A percentile compares a stretch with the other conserved stretches of the same genome.
Conservation (phyloP, 768 basidiomycete species). For the Tulasnella sp. region DNA sequence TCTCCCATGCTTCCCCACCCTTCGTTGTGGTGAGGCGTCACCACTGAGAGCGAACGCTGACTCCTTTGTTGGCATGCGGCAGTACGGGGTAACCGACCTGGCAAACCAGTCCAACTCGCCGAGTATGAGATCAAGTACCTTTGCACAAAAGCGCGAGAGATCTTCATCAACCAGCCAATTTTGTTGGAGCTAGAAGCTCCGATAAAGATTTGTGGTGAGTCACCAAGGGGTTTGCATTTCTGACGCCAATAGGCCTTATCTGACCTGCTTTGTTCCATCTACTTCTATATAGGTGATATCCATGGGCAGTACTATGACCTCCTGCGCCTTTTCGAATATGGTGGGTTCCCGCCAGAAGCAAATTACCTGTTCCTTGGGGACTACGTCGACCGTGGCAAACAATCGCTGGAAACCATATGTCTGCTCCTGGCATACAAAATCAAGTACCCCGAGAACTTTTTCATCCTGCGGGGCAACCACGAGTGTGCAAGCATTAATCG, state of each 20-base stretch:
- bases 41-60: neutral
- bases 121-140: constrained; percentile 99
- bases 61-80: neutral
- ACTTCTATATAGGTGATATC: constrained; percentile 63
- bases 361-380: constrained; percentile 99
- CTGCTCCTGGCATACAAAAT: constrained; percentile 99
- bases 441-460: constrained; percentile 99
- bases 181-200: constrained; percentile 95
- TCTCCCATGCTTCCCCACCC: neutral
- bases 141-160: constrained; percentile 96
- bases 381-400: constrained; percentile 98
- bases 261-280: neutral
- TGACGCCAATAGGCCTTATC: neutral
- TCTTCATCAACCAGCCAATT: constrained; percentile 98
- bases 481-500: constrained; percentile 99
- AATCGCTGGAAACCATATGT: constrained; percentile 98
- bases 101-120: constrained; percentile 93
- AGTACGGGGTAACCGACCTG: constrained; percentile 98
- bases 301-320: constrained; percentile 99
- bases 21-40: neutral
- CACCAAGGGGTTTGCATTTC: constrained; percentile 20
- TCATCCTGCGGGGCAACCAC: constrained; percentile 97
- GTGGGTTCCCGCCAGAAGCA: constrained; percentile 98
- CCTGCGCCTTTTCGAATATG: constrained; percentile 94
- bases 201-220: constrained; percentile 98